Percentiles rank a stretch among this genome's conserved stretches.
Evolutionary conservation across 345 rosid species (phyloP).

Genomic region (Raphanus sativus): DNA sequence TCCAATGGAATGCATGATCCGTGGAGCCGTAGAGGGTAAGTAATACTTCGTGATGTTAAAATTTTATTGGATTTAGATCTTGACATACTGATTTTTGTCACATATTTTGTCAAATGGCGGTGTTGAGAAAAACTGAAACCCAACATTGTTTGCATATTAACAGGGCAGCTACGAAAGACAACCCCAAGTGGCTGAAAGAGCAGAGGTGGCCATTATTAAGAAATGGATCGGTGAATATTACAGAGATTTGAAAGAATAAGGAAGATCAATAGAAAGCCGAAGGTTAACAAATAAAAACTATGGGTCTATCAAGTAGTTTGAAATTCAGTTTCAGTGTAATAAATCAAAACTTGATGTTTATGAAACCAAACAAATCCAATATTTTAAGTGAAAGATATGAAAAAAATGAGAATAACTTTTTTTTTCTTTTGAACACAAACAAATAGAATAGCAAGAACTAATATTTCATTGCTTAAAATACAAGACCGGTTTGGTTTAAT

Average conservation of each 20-base stretch:
- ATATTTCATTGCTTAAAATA: no score
- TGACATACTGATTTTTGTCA: background rate
- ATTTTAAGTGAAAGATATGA: no score
- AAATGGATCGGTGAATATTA: conserved; percentile 60
- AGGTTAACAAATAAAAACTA: background rate
- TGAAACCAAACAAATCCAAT: no score
- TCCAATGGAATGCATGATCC: conserved; percentile 82
- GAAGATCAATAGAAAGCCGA: conserved; percentile 6
- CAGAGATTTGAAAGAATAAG: conserved; percentile 40
- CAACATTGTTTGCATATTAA: background rate
- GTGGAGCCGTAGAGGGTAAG: conserved; percentile 83
- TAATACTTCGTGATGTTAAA: background rate
- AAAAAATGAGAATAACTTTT: no score
- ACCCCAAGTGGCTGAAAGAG: conserved; percentile 65
- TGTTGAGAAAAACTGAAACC: background rate
- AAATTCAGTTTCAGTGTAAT: no score
- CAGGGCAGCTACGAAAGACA: conserved; percentile 50
- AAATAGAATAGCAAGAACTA: no score
- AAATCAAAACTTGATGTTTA: no score
- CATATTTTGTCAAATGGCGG: background rate
- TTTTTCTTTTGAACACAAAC: no score
- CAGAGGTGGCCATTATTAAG: conserved; percentile 59
- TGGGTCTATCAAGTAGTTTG: no score
- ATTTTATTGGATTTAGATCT: background rate
- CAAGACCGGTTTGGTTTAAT: no score